Evolutionary conservation across 164 flowering plant genomes (phyloP), one percentile per base, ranked within the genome.

Genomic region (Sedum album): DNA sequence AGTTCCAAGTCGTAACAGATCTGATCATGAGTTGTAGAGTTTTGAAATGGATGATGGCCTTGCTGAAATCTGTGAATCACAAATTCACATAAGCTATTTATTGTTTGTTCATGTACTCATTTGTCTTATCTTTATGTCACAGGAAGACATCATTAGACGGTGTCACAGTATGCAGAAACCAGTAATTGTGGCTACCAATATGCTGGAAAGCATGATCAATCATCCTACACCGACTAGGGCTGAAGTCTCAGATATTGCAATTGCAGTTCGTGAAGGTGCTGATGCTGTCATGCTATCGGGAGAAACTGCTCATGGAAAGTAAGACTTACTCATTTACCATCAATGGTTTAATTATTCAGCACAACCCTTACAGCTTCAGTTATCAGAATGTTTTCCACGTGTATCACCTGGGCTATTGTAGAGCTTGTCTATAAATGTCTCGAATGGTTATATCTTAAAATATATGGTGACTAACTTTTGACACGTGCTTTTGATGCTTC

Each of bases 291-390:
- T 95, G 99, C 96, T 95, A 65, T 95, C 99, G 57, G 99, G 97
- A 68, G 99, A 95, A 87, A 95, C 97, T 75, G 99, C 99, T 31
- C 96, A 95, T 75, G 99, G 99, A 61, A 95, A 86, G 99, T 95
- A 78, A 76, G 99, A 84, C 21, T 13, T 46, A 18, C 60, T 30
- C n/a, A 51, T 60, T 36, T 44, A 11, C 46, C 23, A 60, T 48
- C 48, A 46, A 17, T 46, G 2, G 20, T 14, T 46, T 46, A 17
- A 46, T 5, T 15, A 46, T 46, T 17, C 51, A n/a, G n/a, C n/a
- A 46, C 5, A 15, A 15, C 21, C 2, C 5, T 1, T 42, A 35
- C 7, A 7, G 7, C 7, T 35, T 35, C 7, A 7, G 7, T 35
- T 35, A 17, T 44, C 11, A 10, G 14, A 4, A 17, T 4, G 11